phyloP scores from a whole-genome alignment of 2,329 filamentous ascomycete species.

The Dactylellina parvicollis region DNA sequence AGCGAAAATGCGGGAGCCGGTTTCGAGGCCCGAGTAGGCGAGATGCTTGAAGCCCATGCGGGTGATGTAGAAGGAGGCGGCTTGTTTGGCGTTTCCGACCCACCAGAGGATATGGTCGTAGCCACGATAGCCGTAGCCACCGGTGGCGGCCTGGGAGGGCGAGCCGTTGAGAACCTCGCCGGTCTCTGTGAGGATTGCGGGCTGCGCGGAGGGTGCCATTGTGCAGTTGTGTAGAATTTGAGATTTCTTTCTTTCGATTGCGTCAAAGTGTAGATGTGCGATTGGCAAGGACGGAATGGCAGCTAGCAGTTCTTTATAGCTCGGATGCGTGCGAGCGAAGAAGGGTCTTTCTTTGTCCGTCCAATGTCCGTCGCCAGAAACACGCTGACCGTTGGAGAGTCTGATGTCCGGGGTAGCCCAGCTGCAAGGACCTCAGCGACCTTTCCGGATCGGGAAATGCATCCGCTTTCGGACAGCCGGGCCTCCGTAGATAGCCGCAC shows the following conservation, averaged over 20 bases:
- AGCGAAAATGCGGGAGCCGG: conserved; percentile 80
- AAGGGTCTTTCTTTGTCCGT: too few relatives aligned
- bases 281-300: too few relatives aligned
- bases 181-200: conserved; percentile 60
- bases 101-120: conserved; percentile 87
- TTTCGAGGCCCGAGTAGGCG: conserved; percentile 89
- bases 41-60: conserved; percentile 86
- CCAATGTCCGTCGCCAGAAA: too few relatives aligned
- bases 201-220: conserved; percentile 71
- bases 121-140: conserved; percentile 67
- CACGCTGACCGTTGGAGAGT: too few relatives aligned
- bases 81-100: conserved; percentile 96
- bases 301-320: background rate
- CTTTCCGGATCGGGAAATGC: conserved; percentile 55
- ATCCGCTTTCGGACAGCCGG: conserved; percentile 44
- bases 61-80: conserved; percentile 84
- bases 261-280: conserved; percentile 55
- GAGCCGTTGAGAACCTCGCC: conserved; percentile 58
- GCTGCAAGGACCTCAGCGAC: conserved; percentile 9
- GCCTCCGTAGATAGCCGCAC: conserved; percentile 63
- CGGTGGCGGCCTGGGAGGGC: conserved; percentile 60
- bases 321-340: too few relatives aligned
- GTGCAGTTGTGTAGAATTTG: too few relatives aligned
- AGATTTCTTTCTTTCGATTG: too few relatives aligned
- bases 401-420: background rate